phyloP scores from a whole-genome alignment of 1,284 basidiomycete species.

The Sutorius eximius region DNA sequence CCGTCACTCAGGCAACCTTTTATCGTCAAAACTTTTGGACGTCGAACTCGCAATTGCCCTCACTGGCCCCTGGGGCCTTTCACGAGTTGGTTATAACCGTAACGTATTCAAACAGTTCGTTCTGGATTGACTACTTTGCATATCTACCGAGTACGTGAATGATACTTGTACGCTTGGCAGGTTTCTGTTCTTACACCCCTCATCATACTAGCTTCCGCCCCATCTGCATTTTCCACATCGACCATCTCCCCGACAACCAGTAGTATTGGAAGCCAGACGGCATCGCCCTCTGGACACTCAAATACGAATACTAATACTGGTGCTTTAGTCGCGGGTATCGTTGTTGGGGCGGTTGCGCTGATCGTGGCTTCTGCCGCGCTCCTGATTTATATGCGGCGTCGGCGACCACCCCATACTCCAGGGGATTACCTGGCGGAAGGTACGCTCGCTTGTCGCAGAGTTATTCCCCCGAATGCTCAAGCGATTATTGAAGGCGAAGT shows the following conservation, averaged over 20 bases:
- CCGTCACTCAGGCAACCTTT: background rate
- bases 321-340: background rate
- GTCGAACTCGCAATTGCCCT: background rate
- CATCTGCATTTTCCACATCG: background rate
- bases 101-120: background rate
- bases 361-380: background rate
- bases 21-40: background rate
- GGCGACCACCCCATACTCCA: background rate
- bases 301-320: background rate
- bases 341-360: background rate
- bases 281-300: background rate
- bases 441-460: background rate
- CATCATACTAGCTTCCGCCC: background rate
- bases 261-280: background rate
- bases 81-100: slow-evolving; percentile 1
- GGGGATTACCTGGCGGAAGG: background rate
- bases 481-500: background rate
- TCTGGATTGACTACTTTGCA: background rate
- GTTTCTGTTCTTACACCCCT: background rate
- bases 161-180: background rate
- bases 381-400: slow-evolving; percentile 1
- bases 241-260: background rate
- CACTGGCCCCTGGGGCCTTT: background rate
- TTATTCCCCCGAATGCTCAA: background rate
- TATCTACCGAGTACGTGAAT: background rate